Conservation (phyloP, 345 rosid species). For the Ceriops zippeliana region DNA sequence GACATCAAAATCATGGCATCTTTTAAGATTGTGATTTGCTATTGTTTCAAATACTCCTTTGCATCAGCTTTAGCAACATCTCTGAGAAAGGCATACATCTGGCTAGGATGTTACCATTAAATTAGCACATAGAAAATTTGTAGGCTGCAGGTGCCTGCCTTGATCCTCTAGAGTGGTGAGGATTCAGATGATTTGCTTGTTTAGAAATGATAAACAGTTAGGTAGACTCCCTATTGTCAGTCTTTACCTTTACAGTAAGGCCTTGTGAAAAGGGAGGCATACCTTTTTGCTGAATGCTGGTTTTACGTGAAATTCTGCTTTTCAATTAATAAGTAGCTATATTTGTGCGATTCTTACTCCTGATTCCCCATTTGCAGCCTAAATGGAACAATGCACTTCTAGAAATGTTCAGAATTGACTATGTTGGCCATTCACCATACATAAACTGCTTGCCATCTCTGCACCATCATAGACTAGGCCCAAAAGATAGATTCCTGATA, state of each 20-base stretch:
- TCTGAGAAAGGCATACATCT: too few relatives aligned
- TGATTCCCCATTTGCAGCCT: constrained; percentile 44
- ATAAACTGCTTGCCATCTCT: constrained; percentile 71
- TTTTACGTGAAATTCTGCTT: background rate
- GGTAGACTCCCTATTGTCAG: too few relatives aligned
- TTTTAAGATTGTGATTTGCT: too few relatives aligned
- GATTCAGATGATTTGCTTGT: background rate
- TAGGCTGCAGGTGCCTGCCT: background rate
- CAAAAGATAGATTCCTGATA: constrained; percentile 69
- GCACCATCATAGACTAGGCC: constrained; percentile 60
- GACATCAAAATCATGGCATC: too few relatives aligned
- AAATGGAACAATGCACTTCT: constrained; percentile 82
- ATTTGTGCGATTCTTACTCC: background rate
- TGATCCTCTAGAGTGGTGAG: background rate
- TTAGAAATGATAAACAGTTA: background rate
- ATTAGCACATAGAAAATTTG: background rate
- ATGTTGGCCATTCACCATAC: constrained; percentile 74
- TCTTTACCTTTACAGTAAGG: background rate
- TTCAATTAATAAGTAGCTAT: background rate
- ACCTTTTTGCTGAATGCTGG: background rate
- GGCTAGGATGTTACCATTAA: background rate
- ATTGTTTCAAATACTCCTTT: too few relatives aligned
- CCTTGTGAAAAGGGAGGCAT: background rate
- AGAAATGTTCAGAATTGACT: constrained; percentile 80
- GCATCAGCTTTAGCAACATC: too few relatives aligned